A percentile compares a stretch with the other conserved stretches of the same genome.
Evolutionary conservation across 139 green algal species (phyloP).

Genomic region (Chlamydomonas sp.): DNA sequence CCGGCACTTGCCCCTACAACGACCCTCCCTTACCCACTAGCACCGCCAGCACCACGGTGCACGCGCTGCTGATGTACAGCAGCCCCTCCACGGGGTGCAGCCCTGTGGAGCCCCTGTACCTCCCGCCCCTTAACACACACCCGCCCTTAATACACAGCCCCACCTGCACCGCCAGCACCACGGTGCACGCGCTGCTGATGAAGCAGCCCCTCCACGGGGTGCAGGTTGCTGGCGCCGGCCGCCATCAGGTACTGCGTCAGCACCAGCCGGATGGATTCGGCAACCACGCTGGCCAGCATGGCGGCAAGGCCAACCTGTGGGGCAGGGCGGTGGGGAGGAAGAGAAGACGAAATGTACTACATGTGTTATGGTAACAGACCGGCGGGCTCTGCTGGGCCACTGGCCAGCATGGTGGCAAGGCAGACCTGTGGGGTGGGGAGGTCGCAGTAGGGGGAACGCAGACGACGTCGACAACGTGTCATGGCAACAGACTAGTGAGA

Average conservation of each 20-base stretch:
- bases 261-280: constrained; percentile 78
- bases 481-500: too few relatives aligned
- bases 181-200: constrained; percentile 73
- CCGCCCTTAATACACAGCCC: not conserved
- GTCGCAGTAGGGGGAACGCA: not conserved
- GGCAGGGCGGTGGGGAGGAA: not conserved
- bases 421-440: too few relatives aligned
- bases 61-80: constrained; percentile 83
- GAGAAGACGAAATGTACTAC: too few relatives aligned
- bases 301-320: constrained; percentile 66
- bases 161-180: constrained; percentile 70
- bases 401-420: too few relatives aligned
- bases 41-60: constrained; percentile 71
- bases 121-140: not conserved
- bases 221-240: constrained; percentile 59
- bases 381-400: too few relatives aligned
- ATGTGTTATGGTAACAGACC: too few relatives aligned
- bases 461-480: not conserved
- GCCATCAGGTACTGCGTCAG: constrained; percentile 87
- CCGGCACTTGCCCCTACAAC: too few relatives aligned
- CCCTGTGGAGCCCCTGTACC: too few relatives aligned
- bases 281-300: constrained; percentile 77
- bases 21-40: constrained; percentile 27
- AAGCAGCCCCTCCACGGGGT: constrained; percentile 87
- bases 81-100: constrained; percentile 77